A percentile compares a stretch with the other conserved stretches of the same genome.
These are phyloP conservation scores for Rostrohypoxylon terebratum DNA, from an alignment of 495 filamentous ascomycete species.

Conservation along the genomic window DNA sequence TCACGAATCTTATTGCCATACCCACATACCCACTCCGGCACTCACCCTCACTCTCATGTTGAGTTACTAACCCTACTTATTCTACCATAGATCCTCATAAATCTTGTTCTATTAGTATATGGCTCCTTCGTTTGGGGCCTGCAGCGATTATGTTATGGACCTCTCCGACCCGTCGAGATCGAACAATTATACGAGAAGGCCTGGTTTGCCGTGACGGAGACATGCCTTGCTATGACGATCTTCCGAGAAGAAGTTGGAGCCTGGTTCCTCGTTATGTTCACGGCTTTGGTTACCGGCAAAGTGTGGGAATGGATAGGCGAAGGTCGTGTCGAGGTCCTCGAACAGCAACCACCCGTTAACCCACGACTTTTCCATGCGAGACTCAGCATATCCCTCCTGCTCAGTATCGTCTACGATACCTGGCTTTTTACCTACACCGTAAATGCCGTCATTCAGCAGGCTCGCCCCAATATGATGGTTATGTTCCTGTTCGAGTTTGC, in stretches of 20 bases:
- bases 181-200: constrained; percentile 97
- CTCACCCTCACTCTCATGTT: background rate
- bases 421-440: constrained; percentile 84
- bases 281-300: constrained; percentile 88
- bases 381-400: constrained; percentile 77
- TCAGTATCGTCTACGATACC: constrained; percentile 80
- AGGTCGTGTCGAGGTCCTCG: constrained; percentile 90
- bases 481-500: constrained; percentile 99
- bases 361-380: constrained; percentile 89
- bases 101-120: constrained; percentile 82
- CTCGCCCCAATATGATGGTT: constrained; percentile 97
- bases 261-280: constrained; percentile 96
- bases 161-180: constrained; percentile 90
- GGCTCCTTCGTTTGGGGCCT: constrained; percentile 84
- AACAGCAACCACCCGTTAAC: constrained; percentile 94
- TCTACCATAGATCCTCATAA: constrained; percentile 79
- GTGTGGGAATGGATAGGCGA: constrained; percentile 99
- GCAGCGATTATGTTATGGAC: constrained; percentile 90
- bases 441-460: constrained; percentile 82
- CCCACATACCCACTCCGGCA: background rate
- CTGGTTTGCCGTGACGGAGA: constrained; percentile 97
- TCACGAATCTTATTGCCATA: background rate
- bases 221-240: constrained; percentile 98
- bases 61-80: constrained; percentile 26
- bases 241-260: constrained; percentile 94